A percentile compares a stretch with the other conserved stretches of the same genome.
These are phyloP conservation scores for Trapa incisa DNA, from an alignment of 345 rosid species.

Conservation along the genomic window DNA sequence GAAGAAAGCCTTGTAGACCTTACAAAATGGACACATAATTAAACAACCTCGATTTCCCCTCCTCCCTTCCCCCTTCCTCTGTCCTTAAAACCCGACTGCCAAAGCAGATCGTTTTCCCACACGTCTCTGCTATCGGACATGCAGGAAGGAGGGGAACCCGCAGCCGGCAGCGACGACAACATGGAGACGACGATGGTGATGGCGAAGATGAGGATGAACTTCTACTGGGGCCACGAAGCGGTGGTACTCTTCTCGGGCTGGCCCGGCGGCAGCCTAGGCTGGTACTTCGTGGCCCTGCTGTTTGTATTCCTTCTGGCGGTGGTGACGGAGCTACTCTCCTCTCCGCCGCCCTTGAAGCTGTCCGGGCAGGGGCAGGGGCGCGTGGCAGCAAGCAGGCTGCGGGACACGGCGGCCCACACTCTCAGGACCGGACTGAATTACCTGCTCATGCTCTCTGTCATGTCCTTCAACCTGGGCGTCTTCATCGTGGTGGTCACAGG, in stretches of 20 bases:
- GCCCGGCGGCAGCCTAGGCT: slow-evolving; percentile 23
- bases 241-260: slow-evolving; percentile 27
- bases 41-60: not conserved
- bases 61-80: not conserved
- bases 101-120: not conserved
- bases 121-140: not conserved
- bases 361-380: slow-evolving; percentile 3
- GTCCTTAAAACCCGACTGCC: not conserved
- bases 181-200: slow-evolving; percentile 11
- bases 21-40: not conserved
- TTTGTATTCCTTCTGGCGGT: slow-evolving; percentile 20
- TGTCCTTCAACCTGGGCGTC: slow-evolving; percentile 18
- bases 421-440: slow-evolving; percentile 10
- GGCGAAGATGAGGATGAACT: slow-evolving; percentile 15
- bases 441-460: slow-evolving; percentile 17
- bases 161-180: not conserved
- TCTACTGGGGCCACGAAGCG: slow-evolving; percentile 34
- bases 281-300: slow-evolving; percentile 23
- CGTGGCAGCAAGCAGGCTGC: not conserved
- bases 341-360: not conserved
- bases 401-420: slow-evolving; percentile 6
- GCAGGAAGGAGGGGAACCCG: not conserved
- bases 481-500: slow-evolving; percentile 14
- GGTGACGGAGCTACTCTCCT: slow-evolving; percentile 19
- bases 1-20: not conserved